phyloP scores from a whole-genome alignment of 176 grass and related monocot species.

The Bolboschoenus planiculmis region DNA sequence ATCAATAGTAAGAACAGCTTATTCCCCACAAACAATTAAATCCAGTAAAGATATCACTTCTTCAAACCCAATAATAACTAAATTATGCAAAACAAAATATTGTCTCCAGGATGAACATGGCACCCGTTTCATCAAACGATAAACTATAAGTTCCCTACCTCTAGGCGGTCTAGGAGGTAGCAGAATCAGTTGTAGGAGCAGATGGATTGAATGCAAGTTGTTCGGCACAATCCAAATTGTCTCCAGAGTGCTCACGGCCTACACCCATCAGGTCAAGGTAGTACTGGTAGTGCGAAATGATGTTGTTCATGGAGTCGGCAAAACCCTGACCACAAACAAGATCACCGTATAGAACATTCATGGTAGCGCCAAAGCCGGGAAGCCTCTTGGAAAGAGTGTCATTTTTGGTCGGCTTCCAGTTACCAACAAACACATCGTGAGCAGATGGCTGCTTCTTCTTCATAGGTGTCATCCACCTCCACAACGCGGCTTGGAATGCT shows the following conservation, averaged over 20 bases:
- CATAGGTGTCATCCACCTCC: constrained; percentile 97
- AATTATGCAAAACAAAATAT: constrained; percentile 2
- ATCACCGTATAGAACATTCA: constrained; percentile 81
- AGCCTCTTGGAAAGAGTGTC: constrained; percentile 66
- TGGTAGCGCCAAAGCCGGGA: constrained; percentile 80
- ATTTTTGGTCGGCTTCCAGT: constrained; percentile 82
- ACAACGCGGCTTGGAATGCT: constrained; percentile 83
- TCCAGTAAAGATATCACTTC: constrained; percentile 3
- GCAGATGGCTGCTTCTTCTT: constrained; percentile 82
- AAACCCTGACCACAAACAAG: constrained; percentile 52
- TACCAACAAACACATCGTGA: constrained; percentile 83
- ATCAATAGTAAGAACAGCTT: constrained; percentile 15
- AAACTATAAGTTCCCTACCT: constrained; percentile 6
- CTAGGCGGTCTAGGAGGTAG: constrained; percentile 3
- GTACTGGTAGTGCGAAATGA: constrained; percentile 65
- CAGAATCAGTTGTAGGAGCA: neutral
- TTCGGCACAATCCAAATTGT: constrained; percentile 75
- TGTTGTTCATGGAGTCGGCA: constrained; percentile 52
- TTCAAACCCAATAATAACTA: constrained; percentile 14
- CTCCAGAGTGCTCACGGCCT: constrained; percentile 40
- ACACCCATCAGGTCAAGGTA: constrained; percentile 83
- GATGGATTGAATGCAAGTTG: constrained; percentile 65
- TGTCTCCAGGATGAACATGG: neutral
- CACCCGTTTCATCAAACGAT: neutral
- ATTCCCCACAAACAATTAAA: constrained; percentile 16